A percentile compares a stretch with the other conserved stretches of the same genome.
These are phyloP conservation scores for Sicyos edulis DNA, from an alignment of 306 rosid species.

Conservation along the genomic window DNA sequence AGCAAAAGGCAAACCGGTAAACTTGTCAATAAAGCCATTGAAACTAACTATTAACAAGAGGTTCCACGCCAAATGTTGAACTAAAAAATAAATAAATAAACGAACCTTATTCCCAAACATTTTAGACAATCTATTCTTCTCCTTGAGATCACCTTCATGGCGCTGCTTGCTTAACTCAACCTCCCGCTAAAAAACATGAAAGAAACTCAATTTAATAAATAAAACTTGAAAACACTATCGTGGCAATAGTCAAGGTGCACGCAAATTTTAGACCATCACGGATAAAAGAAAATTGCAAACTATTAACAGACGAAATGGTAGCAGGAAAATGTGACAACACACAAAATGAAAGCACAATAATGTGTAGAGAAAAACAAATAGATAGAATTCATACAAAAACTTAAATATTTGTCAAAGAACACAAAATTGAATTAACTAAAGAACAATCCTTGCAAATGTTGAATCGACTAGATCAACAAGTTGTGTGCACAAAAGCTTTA, in stretches of 20 bases:
- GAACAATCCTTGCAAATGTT: not conserved
- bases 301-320: not conserved
- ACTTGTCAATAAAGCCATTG: not conserved
- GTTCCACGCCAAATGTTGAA: slow-evolving; percentile 20
- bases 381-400: not conserved
- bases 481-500: too few relatives aligned
- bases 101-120: slow-evolving; percentile 65
- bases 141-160: slow-evolving; percentile 83
- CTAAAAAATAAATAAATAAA: not conserved
- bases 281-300: not conserved
- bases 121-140: slow-evolving; percentile 67
- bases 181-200: slow-evolving; percentile 59
- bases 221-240: not conserved
- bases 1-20: not conserved
- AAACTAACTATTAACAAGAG: slow-evolving; percentile 36
- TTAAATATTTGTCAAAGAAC: not conserved
- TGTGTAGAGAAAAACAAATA: not conserved
- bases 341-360: not conserved
- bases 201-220: not conserved
- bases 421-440: not conserved
- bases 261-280: too few relatives aligned
- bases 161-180: slow-evolving; percentile 68
- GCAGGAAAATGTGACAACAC: not conserved
- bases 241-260: too few relatives aligned
- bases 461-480: not conserved